phyloP scores from a whole-genome alignment of 2,329 filamentous ascomycete species.

The Fusarium coicis region DNA sequence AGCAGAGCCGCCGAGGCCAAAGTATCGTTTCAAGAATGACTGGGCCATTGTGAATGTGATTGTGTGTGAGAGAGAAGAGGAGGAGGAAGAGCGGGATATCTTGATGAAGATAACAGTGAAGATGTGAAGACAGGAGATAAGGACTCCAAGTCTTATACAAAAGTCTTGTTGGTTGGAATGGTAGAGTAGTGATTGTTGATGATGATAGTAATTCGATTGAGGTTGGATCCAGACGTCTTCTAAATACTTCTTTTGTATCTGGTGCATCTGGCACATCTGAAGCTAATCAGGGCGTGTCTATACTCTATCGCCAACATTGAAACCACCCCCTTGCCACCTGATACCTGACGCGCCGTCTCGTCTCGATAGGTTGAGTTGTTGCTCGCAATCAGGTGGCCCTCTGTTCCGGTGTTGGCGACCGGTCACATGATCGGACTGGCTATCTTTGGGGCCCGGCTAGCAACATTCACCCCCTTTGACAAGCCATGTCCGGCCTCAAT shows the following conservation, averaged over 20 bases:
- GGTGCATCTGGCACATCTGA: slow-evolving; percentile 15
- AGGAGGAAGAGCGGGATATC: background rate
- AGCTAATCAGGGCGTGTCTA: slow-evolving; percentile 30
- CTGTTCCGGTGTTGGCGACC: slow-evolving; percentile 16
- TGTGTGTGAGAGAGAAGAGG: slow-evolving; percentile 3
- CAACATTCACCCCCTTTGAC: slow-evolving; percentile 24
- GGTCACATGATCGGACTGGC: slow-evolving; percentile 33
- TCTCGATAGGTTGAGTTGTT: slow-evolving; percentile 33
- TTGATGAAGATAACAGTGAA: slow-evolving; percentile 9
- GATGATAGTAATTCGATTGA: slow-evolving; percentile 24
- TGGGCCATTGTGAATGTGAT: slow-evolving; percentile 38
- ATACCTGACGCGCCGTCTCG: slow-evolving; percentile 22
- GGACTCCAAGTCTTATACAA: slow-evolving; percentile 25
- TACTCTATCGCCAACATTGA: slow-evolving; percentile 10
- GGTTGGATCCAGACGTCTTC: slow-evolving; percentile 35
- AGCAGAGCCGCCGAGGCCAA: slow-evolving; percentile 49
- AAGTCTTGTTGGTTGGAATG: slow-evolving; percentile 11
- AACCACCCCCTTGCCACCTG: slow-evolving; percentile 35
- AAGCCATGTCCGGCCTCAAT: slow-evolving; percentile 34
- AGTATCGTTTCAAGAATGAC: slow-evolving; percentile 50
- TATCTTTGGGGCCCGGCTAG: slow-evolving; percentile 34
- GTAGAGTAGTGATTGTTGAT: slow-evolving; percentile 27
- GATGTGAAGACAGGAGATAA: background rate
- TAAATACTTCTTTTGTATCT: slow-evolving; percentile 31
- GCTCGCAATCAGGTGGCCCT: slow-evolving; percentile 34